These are phyloP conservation scores for Metarhizium robertsii DNA, from an alignment of 2,329 filamentous ascomycete genomes.

Conservation along the genomic window DNA sequence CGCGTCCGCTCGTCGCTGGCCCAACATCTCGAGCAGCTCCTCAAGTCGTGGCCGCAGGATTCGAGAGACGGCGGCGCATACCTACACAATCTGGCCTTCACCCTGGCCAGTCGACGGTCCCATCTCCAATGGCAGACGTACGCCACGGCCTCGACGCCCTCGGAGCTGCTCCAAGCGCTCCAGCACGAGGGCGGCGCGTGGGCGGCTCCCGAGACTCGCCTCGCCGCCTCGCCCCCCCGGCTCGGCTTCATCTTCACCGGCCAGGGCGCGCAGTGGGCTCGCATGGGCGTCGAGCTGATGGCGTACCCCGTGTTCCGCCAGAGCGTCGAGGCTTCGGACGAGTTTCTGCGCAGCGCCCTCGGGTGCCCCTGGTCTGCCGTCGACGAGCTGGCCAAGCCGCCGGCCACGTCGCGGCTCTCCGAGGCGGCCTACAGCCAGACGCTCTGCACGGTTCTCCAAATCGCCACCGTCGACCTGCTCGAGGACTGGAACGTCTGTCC, in stretches of 20 bases:
- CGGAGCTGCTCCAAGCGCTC: constrained; percentile 34
- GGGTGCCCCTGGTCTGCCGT: constrained; percentile 26
- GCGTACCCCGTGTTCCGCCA: constrained; percentile 25
- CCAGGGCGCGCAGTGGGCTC: constrained; percentile 28
- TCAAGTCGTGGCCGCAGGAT: background rate
- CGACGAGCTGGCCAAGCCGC: constrained; percentile 27
- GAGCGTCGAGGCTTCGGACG: constrained; percentile 2
- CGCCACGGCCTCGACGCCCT: constrained; percentile 31
- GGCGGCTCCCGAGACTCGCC: constrained; percentile 3
- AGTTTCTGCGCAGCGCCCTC: constrained; percentile 22
- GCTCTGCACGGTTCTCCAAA: constrained; percentile 34
- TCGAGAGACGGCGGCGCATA: constrained; percentile 12
- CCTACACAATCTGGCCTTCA: constrained; percentile 38
- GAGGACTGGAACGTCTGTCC: constrained; percentile 18
- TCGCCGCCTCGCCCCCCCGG: constrained; percentile 11
- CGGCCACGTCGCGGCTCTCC: constrained; percentile 22
- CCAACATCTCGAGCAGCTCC: background rate
- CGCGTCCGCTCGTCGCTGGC: constrained; percentile 10
- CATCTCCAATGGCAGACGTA: constrained; percentile 34
- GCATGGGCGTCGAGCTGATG: constrained; percentile 29
- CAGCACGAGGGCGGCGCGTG: constrained; percentile 17
- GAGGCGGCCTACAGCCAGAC: constrained; percentile 35
- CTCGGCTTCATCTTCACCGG: constrained; percentile 29
- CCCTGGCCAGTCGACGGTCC: constrained; percentile 34
- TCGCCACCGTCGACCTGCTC: constrained; percentile 28